Base-by-base conservation (phyloP, 768 basidiomycete species). In the Mycena alexandri region DNA sequence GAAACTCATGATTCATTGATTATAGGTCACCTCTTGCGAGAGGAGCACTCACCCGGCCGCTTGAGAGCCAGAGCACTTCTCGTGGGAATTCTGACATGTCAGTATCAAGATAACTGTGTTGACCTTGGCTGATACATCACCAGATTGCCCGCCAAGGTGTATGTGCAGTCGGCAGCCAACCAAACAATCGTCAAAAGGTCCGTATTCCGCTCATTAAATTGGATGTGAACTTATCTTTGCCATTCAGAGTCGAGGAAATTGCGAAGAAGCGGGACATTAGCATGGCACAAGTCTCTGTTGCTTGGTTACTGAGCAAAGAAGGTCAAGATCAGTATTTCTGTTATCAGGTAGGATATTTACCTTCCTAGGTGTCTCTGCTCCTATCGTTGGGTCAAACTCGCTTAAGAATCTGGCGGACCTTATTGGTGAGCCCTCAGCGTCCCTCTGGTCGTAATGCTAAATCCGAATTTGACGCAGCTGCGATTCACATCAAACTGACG, bases 11-110 rank as follows among this genome's bases (percentile, higher is more conserved):
- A n/a, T n/a, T n/a, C n/a, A n/a, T n/a, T n/a, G n/a, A n/a, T n/a
- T n/a, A n/a, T n/a, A n/a, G 88, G 88, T 87, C 85, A 17, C 87
- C 88, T 1, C 81, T 89, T 22, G 87, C 82, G 13, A 80, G 85
- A 17, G 87, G 87, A 0, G 74, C 84, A 1, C 75, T 87, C 17
- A 79, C 83, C n/a, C 81, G 84, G 16, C 83, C 83, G 10, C 61
- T 80, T 14, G 67, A 63, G 8, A 71, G 75, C 43, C 61, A 62
- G 19, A 74, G 80, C 43, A 86, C 85, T 0, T 75, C 70, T 17
- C 80, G 85, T 12, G 77, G 75, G 19, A 71, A 74, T 21, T 76
- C 76, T 3, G 84, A 87, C 68, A 19, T 72, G 82, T 79, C 12
- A 11, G 5, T 3, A 34, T n/a, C 21, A 5, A 50, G 1, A 17